phyloP scores from a whole-genome alignment of 495 filamentous ascomycete species.

The Cryomyces antarcticus region DNA sequence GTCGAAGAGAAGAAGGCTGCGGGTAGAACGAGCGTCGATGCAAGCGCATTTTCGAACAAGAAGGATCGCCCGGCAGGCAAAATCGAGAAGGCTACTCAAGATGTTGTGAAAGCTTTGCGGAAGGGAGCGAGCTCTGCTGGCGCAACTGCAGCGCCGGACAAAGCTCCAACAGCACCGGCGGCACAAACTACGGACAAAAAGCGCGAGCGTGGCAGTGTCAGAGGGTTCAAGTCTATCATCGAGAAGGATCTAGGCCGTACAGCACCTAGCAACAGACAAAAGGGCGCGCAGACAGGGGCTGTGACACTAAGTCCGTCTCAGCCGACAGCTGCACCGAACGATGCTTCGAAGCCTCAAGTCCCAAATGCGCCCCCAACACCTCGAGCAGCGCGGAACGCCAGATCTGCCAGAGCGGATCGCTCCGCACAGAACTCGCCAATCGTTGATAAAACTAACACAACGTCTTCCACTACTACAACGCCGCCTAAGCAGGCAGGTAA shows the following conservation, averaged over 20 bases:
- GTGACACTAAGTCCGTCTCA: no score
- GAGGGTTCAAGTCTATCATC: no score
- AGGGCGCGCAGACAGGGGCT: no score
- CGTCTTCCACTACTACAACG: neutral
- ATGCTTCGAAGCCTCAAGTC: no score
- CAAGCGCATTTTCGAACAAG: no score
- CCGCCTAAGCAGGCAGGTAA: no score
- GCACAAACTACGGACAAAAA: conserved; percentile 27
- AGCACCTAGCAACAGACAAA: no score
- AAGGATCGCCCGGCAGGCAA: no score
- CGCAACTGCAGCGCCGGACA: conserved; percentile 16
- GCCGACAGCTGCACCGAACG: no score
- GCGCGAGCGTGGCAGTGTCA: conserved; percentile 45
- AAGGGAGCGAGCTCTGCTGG: conserved; percentile 30
- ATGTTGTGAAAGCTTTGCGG: conserved; percentile 62
- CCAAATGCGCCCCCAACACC: no score
- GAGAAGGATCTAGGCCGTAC: no score
- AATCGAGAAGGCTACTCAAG: conserved; percentile 41
- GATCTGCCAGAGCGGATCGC: conserved; percentile 10
- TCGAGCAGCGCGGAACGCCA: neutral
- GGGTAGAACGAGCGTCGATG: no score
- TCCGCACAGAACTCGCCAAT: conserved; percentile 9
- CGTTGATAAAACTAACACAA: conserved; percentile 9
- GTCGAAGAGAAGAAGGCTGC: conserved; percentile 29
- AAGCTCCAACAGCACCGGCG: conserved; percentile 14